Base-by-base conservation (phyloP, 1,139 yeast species). In the Entelexis sorbosivorans region DNA sequence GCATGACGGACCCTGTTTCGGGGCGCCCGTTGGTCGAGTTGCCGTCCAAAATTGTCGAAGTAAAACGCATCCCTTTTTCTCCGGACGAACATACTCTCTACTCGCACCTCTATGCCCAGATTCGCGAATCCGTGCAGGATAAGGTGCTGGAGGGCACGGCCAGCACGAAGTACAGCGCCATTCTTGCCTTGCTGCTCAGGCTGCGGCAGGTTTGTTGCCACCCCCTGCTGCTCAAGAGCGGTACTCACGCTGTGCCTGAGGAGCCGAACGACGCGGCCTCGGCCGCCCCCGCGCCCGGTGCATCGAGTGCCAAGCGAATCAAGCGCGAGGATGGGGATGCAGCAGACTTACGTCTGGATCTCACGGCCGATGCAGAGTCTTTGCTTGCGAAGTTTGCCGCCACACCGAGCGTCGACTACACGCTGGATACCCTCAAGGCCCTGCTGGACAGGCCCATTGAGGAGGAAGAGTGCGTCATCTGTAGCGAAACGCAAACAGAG, bases 131-230 rank as follows among this genome's bases (percentile, higher is more conserved):
- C 1, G 87, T 88, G 56, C 81, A 78, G 50, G 81, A 82, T 44
- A 65, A 82, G 50, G 68, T 75, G 38, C 73, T 73, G 3, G 67
- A 70, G 8, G 96, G 96, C 2, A 77, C 82, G 56, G 70, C 86
- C n/a, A 66, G 85, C 61, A 81, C 78, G 56, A 78, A 77, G 53
- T 89, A 86, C 63, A 78, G 93, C 1, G 81, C 85, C 42, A 86
- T 91, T 58, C 69, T 91, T 57, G 82, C 93, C 1, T 94, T 86
- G 62, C 82, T 91, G 54, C 67, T 89, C 56, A 73, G 97, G 52
- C 71, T 91, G 43, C 73, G 97, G 52, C 97, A 91, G 64, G 78
- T 84, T 0, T 91, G 97, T 63, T 87, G 96, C 63, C 96, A 91
- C 64, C 76, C 83, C 17, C 77, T 77, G 51, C 68, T 86, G 52